These are phyloP conservation scores for Cladophialophora carrionii DNA, from an alignment of 2,329 filamentous ascomycete species.

Conservation along the genomic window DNA sequence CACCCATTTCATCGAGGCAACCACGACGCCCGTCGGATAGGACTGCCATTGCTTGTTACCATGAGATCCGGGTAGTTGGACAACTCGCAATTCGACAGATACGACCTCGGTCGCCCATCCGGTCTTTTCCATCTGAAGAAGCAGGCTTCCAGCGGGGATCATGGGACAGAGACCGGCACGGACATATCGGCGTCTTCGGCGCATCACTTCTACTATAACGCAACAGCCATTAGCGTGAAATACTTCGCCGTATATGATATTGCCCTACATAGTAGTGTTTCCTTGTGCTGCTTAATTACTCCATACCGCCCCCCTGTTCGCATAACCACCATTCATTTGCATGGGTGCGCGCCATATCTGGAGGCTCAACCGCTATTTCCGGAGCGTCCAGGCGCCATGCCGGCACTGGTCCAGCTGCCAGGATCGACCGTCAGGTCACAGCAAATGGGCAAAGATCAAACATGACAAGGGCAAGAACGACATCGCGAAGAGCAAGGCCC, in stretches of 20 bases:
- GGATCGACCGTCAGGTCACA: conserved; percentile 67
- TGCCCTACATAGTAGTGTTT: not conserved
- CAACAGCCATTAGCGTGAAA: not conserved
- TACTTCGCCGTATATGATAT: not conserved
- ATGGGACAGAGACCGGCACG: no score
- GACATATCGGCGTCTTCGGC: not conserved
- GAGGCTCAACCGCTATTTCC: conserved; percentile 18
- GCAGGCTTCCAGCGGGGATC: no score
- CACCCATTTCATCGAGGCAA: no score
- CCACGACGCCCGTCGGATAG: no score
- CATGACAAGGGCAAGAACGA: conserved; percentile 92
- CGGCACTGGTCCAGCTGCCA: conserved; percentile 31
- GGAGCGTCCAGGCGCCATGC: conserved; percentile 28
- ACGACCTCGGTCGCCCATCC: no score
- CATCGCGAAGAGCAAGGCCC: conserved; percentile 69
- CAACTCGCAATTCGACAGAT: no score
- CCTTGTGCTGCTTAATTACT: not conserved
- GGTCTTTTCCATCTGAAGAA: no score
- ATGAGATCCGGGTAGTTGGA: no score
- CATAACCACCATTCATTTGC: conserved; percentile 10
- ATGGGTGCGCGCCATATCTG: conserved; percentile 25
- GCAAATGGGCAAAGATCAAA: conserved; percentile 93
- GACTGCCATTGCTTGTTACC: no score
- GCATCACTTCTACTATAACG: not conserved
- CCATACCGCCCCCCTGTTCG: not conserved